Percentiles rank a stretch among this genome's conserved stretches.
Conservation (phyloP, 1,284 basidiomycete species). For the Singerocomus inundabilis region DNA sequence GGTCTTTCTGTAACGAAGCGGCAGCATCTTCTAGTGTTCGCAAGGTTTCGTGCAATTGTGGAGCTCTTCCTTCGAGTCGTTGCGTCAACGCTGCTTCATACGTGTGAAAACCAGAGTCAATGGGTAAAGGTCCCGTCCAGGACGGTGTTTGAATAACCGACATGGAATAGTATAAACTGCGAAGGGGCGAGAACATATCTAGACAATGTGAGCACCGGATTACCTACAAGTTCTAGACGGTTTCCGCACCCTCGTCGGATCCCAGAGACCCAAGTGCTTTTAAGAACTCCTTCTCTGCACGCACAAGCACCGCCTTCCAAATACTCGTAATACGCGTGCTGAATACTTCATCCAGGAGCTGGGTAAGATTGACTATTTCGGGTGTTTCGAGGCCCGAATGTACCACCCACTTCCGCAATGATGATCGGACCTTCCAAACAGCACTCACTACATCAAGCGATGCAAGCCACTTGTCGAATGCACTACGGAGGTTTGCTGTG, state of each 20-base stretch:
- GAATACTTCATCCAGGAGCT: conserved; percentile 51
- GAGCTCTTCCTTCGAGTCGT: conserved; percentile 60
- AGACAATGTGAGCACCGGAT: conserved; percentile 10
- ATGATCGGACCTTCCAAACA: conserved; percentile 62
- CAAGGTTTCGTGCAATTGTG: conserved; percentile 57
- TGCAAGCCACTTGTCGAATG: conserved; percentile 55
- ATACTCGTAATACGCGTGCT: conserved; percentile 51
- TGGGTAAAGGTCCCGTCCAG: conserved; percentile 36
- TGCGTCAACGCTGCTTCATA: conserved; percentile 55
- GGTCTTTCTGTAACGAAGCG: conserved; percentile 53
- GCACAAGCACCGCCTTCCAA: conserved; percentile 49
- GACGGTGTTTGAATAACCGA: conserved; percentile 42
- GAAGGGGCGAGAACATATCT: conserved; percentile 49
- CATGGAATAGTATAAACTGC: conserved; percentile 55
- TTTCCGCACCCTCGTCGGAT: conserved; percentile 18
- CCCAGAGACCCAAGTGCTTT: conserved; percentile 32
- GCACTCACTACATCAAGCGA: conserved; percentile 56
- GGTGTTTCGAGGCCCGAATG: conserved; percentile 40
- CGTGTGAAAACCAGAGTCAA: conserved; percentile 52
- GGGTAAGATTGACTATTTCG: conserved; percentile 43
- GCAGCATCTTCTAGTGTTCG: conserved; percentile 56
- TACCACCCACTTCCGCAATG: conserved; percentile 47
- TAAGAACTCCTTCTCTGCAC: conserved; percentile 47
- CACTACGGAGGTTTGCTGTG: conserved; percentile 42
- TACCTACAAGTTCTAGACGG: background rate